These are phyloP conservation scores for Yamadazyma dushanensis DNA, from an alignment of 1,139 yeast species.

Conservation along the genomic window DNA sequence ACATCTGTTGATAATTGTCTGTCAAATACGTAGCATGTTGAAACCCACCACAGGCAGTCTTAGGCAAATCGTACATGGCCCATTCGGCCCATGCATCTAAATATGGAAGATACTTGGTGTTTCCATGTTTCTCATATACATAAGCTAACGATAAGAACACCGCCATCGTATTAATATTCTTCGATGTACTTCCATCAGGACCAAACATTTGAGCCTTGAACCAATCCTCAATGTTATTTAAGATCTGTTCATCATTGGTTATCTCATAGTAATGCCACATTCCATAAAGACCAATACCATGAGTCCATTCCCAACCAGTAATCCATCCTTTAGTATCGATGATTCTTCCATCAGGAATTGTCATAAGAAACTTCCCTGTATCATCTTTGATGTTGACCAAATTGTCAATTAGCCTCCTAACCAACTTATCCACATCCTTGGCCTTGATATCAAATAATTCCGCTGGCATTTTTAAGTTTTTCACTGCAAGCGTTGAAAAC, in stretches of 20 bases:
- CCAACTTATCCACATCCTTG: constrained; percentile 13
- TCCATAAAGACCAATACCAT: constrained; percentile 33
- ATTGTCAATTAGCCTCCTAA: constrained; percentile 18
- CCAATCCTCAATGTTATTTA: constrained; percentile 27
- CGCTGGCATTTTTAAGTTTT: constrained; percentile 15
- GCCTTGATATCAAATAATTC: constrained; percentile 16
- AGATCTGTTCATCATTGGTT: constrained; percentile 20
- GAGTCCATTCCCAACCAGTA: constrained; percentile 40
- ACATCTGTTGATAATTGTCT: constrained; percentile 29
- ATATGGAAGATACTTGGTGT: constrained; percentile 24
- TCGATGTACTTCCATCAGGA: constrained; percentile 29
- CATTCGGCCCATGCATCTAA: constrained; percentile 36
- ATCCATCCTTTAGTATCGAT: constrained; percentile 37
- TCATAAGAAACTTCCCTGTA: constrained; percentile 27
- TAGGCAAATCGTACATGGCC: constrained; percentile 29
- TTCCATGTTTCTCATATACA: constrained; percentile 24
- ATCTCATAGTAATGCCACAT: constrained; percentile 34
- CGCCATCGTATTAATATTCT: constrained; percentile 35
- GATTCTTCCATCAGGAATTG: constrained; percentile 31
- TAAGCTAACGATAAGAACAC: constrained; percentile 30
- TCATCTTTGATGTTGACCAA: constrained; percentile 25
- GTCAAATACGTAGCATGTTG: constrained; percentile 34
- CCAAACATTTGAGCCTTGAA: constrained; percentile 26
- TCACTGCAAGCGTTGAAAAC: neutral
- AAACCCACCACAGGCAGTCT: constrained; percentile 33